phyloP scores from a whole-genome alignment of 352 stramenopile species.

The Phytophthora nicotianae region DNA sequence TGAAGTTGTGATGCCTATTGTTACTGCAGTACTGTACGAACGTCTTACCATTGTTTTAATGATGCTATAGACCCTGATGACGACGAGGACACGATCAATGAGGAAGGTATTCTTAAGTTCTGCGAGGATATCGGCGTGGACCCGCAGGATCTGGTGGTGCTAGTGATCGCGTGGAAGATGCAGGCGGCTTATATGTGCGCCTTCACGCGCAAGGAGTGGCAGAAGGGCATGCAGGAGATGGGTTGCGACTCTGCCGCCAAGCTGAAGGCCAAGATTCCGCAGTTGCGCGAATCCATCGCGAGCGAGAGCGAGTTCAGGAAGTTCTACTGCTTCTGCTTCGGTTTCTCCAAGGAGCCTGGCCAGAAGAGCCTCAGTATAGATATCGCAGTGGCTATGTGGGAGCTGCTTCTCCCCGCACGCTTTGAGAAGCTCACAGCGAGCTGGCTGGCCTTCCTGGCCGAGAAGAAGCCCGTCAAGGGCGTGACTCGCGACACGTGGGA shows the following conservation, averaged over 20 bases:
- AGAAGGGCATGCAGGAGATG: slow-evolving; percentile 78
- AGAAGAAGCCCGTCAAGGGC: slow-evolving; percentile 79
- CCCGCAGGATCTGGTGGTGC: slow-evolving; percentile 76
- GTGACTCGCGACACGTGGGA: slow-evolving; percentile 90
- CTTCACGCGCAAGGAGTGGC: slow-evolving; percentile 87
- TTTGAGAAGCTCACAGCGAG: slow-evolving; percentile 72
- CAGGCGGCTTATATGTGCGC: slow-evolving; percentile 84
- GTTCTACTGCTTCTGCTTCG: slow-evolving; percentile 90
- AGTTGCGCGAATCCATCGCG: slow-evolving; percentile 60
- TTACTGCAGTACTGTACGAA: neutral
- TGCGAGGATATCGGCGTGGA: slow-evolving; percentile 81
- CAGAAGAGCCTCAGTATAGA: slow-evolving; percentile 88
- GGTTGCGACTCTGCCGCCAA: slow-evolving; percentile 69
- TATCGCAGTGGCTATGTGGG: slow-evolving; percentile 88
- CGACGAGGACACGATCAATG: slow-evolving; percentile 68
- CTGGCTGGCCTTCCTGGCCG: slow-evolving; percentile 80
- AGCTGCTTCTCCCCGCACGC: slow-evolving; percentile 67
- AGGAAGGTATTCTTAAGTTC: slow-evolving; percentile 83
- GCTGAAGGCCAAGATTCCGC: slow-evolving; percentile 62
- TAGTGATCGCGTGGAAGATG: slow-evolving; percentile 91
- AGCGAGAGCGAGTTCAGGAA: slow-evolving; percentile 71
- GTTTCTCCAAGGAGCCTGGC: slow-evolving; percentile 88
- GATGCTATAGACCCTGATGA: slow-evolving; percentile 41
- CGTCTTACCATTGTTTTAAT: neutral
- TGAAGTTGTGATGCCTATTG: slow-evolving; percentile 17